phyloP scores from a whole-genome alignment of 2,329 filamentous ascomycete genomes.

The Eutypa lata region DNA sequence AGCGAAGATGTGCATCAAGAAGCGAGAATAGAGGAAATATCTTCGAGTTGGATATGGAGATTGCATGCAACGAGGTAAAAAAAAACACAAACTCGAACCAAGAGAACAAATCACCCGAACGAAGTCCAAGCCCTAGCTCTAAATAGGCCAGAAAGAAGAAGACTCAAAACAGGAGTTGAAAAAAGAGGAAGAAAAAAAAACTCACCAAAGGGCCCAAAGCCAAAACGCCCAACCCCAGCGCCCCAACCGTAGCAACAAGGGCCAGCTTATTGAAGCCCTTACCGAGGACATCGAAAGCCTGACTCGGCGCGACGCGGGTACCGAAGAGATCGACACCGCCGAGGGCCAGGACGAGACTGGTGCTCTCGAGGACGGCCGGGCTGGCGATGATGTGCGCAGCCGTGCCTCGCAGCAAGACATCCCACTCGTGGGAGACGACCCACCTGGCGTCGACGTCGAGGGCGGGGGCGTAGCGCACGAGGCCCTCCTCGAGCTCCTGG shows the following conservation, averaged over 20 bases:
- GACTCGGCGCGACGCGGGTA: conserved; percentile 80
- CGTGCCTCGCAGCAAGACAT: conserved; percentile 59
- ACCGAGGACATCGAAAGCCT: conserved; percentile 86
- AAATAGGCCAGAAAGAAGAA: too few relatives aligned
- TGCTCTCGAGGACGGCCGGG: conserved; percentile 85
- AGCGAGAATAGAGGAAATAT: too few relatives aligned
- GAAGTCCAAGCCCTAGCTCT: too few relatives aligned
- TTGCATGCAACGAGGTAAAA: too few relatives aligned
- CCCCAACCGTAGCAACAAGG: conserved; percentile 78
- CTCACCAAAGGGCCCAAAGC: conserved; percentile 83
- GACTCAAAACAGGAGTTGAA: too few relatives aligned
- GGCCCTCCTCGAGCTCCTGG: conserved; percentile 77
- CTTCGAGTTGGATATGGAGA: too few relatives aligned
- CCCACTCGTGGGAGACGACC: conserved; percentile 76
- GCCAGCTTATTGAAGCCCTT: conserved; percentile 92
- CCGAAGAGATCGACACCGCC: conserved; percentile 80
- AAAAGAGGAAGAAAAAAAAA: conserved; percentile 15
- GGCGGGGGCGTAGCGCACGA: conserved; percentile 70
- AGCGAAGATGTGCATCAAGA: too few relatives aligned
- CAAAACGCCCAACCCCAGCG: conserved; percentile 71
- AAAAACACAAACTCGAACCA: too few relatives aligned
- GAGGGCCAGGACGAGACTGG: conserved; percentile 82
- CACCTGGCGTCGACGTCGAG: conserved; percentile 82
- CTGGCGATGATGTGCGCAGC: conserved; percentile 68
- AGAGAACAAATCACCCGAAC: too few relatives aligned